Conservation (phyloP, 2,329 filamentous ascomycete species). For the Colletotrichum cereale region DNA sequence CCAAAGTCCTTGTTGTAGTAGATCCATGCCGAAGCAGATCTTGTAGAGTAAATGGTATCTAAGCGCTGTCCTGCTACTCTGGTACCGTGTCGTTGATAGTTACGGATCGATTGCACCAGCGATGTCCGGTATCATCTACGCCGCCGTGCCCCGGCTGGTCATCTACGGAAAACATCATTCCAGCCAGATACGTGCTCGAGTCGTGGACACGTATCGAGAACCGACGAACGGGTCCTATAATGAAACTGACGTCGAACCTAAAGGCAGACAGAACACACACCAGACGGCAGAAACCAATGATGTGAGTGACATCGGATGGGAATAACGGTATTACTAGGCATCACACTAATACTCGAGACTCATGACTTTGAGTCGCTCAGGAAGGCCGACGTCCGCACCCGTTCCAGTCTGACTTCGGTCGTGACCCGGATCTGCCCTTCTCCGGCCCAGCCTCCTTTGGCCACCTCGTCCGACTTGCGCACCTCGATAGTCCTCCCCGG, state of each 20-base stretch:
- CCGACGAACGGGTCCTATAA: not conserved
- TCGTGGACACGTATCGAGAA: not conserved
- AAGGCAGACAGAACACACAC: not conserved
- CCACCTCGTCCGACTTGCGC: slow-evolving; percentile 29
- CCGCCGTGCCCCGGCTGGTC: too few relatives aligned
- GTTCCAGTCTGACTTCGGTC: slow-evolving; percentile 32
- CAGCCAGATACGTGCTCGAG: not conserved
- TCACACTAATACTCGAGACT: not conserved
- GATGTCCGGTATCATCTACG: not conserved
- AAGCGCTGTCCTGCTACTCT: not conserved
- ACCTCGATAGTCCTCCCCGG: slow-evolving; percentile 27
- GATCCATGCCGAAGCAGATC: too few relatives aligned
- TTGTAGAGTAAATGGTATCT: not conserved
- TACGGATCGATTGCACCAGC: not conserved
- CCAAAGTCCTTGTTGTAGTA: slow-evolving; percentile 10
- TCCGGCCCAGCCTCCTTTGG: slow-evolving; percentile 4
- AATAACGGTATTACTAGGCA: not conserved
- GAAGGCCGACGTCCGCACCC: slow-evolving; percentile 20
- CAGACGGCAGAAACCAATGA: too few relatives aligned
- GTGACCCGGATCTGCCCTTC: slow-evolving; percentile 30
- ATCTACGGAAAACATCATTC: not conserved
- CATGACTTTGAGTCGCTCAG: not conserved
- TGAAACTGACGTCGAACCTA: not conserved
- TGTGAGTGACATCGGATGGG: not conserved
- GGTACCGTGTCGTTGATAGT: too few relatives aligned